These are phyloP conservation scores for Puccinia polysora DNA, from an alignment of 1,284 basidiomycete genomes.

Conservation along the genomic window DNA sequence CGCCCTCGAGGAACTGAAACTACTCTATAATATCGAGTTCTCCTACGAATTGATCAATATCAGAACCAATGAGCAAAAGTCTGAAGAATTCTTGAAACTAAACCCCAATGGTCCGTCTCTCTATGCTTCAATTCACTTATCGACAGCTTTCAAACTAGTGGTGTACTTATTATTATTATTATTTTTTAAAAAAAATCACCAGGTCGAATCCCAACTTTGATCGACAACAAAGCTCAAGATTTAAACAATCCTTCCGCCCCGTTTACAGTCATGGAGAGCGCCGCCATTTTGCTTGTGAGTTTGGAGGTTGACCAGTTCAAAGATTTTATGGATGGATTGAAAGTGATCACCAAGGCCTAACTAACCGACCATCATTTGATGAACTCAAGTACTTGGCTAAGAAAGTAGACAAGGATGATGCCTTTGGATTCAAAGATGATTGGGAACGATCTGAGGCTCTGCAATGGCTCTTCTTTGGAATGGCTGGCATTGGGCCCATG, in stretches of 20 bases:
- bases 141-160: background rate
- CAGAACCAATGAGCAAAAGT: slow-evolving; percentile 44
- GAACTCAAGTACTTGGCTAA: slow-evolving; percentile 12
- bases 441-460: slow-evolving; percentile 27
- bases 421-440: slow-evolving; percentile 41
- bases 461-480: slow-evolving; percentile 44
- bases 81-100: slow-evolving; percentile 38
- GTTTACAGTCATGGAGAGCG: slow-evolving; percentile 45
- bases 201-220: slow-evolving; percentile 7
- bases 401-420: slow-evolving; percentile 46
- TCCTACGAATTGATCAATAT: slow-evolving; percentile 45
- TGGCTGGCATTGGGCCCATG: slow-evolving; percentile 39
- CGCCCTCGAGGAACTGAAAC: slow-evolving; percentile 18
- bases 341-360: background rate
- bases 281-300: slow-evolving; percentile 45
- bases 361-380: background rate
- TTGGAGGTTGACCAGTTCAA: background rate
- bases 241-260: slow-evolving; percentile 41
- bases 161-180: background rate
- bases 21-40: slow-evolving; percentile 39
- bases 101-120: slow-evolving; percentile 28
- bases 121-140: slow-evolving; percentile 35
- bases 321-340: too few relatives aligned
- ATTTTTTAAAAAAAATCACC: background rate
- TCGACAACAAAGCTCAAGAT: slow-evolving; percentile 38